A percentile compares a stretch with the other conserved stretches of the same genome.
Evolutionary conservation across 345 rosid species (phyloP).

Genomic region (Brassica juncea): DNA sequence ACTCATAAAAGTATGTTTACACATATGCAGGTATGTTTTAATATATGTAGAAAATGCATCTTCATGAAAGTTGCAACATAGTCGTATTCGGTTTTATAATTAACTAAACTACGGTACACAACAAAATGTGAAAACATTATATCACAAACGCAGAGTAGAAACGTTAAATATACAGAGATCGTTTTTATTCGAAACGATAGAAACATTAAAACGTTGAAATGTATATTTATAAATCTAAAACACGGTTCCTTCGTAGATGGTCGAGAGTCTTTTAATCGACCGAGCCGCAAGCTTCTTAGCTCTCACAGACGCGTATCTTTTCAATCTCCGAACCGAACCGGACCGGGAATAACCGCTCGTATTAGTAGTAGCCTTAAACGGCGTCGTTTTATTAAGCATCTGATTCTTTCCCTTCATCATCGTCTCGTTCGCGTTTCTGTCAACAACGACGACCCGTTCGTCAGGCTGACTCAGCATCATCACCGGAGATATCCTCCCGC

Average conservation of each 20-base stretch:
- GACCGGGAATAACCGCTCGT: conserved; percentile 47
- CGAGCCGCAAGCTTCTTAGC: conserved; percentile 72
- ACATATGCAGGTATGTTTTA: not conserved
- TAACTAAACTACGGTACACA: not conserved
- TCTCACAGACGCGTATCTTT: conserved; percentile 57
- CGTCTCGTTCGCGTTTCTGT: conserved; percentile 12
- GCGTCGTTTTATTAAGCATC: conserved; percentile 1
- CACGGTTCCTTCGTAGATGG: conserved; percentile 71
- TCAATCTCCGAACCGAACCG: conserved; percentile 52
- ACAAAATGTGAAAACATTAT: not conserved
- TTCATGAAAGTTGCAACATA: not conserved
- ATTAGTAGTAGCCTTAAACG: not conserved
- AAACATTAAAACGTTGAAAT: not conserved
- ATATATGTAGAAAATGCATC: not conserved
- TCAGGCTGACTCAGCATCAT: conserved; percentile 24
- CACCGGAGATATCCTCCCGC: conserved; percentile 59
- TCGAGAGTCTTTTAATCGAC: conserved; percentile 63
- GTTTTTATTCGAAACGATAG: not conserved
- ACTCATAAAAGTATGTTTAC: not conserved
- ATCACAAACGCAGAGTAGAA: conserved; percentile 1
- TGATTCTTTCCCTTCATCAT: not conserved
- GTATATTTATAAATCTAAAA: conserved; percentile 32
- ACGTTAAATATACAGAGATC: conserved; percentile 7
- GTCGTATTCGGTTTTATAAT: not conserved
- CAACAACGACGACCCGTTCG: not conserved